phyloP scores from a whole-genome alignment of 1,284 basidiomycete genomes.

The Leccinum proximum region DNA sequence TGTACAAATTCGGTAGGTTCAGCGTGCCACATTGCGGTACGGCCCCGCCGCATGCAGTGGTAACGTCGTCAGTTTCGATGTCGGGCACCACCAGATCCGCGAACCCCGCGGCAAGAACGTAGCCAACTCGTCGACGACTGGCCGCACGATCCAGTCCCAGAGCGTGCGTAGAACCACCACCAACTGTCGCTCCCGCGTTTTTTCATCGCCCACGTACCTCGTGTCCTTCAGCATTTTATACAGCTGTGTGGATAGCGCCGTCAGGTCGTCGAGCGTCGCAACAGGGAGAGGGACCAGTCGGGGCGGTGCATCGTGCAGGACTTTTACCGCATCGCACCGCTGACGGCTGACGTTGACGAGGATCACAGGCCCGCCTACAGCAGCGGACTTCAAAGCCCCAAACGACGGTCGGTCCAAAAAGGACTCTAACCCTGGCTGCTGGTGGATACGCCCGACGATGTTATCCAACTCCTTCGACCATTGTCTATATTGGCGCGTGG shows the following conservation, averaged over 20 bases:
- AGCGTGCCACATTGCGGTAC: slow-evolving; percentile 11
- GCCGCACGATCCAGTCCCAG: slow-evolving; percentile 32
- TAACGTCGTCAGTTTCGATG: slow-evolving; percentile 32
- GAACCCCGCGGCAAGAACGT: slow-evolving; percentile 23
- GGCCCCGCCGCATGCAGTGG: slow-evolving; percentile 41
- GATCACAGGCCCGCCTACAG: slow-evolving; percentile 36
- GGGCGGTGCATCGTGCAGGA: slow-evolving; percentile 18
- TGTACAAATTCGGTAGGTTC: slow-evolving; percentile 30
- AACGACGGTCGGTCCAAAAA: slow-evolving; percentile 28
- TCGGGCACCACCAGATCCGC: slow-evolving; percentile 46
- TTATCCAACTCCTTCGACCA: slow-evolving; percentile 19
- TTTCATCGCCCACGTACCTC: slow-evolving; percentile 22
- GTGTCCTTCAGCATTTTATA: slow-evolving; percentile 15
- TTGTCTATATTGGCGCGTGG: slow-evolving; percentile 14
- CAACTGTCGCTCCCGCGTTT: slow-evolving; percentile 19
- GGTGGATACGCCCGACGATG: slow-evolving; percentile 23
- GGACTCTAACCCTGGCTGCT: slow-evolving; percentile 24
- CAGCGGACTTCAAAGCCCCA: slow-evolving; percentile 23
- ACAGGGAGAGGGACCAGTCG: slow-evolving; percentile 22
- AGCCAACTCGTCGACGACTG: slow-evolving; percentile 28
- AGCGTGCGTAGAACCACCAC: slow-evolving; percentile 24
- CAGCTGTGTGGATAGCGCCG: slow-evolving; percentile 13
- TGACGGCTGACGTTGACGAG: slow-evolving; percentile 30
- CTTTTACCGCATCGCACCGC: slow-evolving; percentile 32
- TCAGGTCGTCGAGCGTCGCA: slow-evolving; percentile 15